phyloP scores from a whole-genome alignment of 331 rosid genomes.

The Saraca asoca region DNA sequence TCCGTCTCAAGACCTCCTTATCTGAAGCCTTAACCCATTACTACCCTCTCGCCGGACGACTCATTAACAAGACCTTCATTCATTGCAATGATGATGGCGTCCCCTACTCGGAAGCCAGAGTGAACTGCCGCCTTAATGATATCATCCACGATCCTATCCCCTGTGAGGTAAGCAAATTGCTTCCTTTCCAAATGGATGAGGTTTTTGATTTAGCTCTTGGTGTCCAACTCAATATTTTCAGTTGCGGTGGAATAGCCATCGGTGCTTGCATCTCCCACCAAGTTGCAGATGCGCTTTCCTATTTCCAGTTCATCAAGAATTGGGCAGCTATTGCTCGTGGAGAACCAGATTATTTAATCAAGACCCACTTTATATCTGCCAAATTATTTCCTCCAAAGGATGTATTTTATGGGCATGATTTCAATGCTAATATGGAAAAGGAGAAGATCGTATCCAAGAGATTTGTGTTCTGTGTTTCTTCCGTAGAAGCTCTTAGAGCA shows the following conservation, averaged over 20 bases:
- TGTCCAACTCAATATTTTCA: constrained; percentile 54
- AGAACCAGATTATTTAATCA: background rate
- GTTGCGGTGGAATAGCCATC: constrained; percentile 54
- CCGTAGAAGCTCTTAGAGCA: constrained; percentile 36
- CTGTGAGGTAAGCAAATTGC: constrained; percentile 36
- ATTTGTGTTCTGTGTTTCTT: constrained; percentile 36
- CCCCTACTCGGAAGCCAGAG: constrained; percentile 48
- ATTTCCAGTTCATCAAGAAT: constrained; percentile 36
- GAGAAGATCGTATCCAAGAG: constrained; percentile 37
- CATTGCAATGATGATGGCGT: constrained; percentile 61
- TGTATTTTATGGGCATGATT: constrained; percentile 19
- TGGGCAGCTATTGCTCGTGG: constrained; percentile 39
- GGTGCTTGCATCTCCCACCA: constrained; percentile 56
- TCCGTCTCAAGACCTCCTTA: constrained; percentile 50
- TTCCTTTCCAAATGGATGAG: constrained; percentile 51
- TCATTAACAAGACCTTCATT: constrained; percentile 23
- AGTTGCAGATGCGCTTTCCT: constrained; percentile 53
- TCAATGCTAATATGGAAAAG: constrained; percentile 13
- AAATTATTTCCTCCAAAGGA: constrained; percentile 45
- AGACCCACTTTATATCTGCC: constrained; percentile 41
- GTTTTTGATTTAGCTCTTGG: constrained; percentile 45
- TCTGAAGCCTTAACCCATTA: constrained; percentile 42
- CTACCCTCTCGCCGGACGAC: constrained; percentile 61
- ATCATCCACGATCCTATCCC: constrained; percentile 43
- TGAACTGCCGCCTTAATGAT: constrained; percentile 36